These are phyloP conservation scores for Hypericum androsaemum DNA, from an alignment of 345 rosid species.

Conservation along the genomic window DNA sequence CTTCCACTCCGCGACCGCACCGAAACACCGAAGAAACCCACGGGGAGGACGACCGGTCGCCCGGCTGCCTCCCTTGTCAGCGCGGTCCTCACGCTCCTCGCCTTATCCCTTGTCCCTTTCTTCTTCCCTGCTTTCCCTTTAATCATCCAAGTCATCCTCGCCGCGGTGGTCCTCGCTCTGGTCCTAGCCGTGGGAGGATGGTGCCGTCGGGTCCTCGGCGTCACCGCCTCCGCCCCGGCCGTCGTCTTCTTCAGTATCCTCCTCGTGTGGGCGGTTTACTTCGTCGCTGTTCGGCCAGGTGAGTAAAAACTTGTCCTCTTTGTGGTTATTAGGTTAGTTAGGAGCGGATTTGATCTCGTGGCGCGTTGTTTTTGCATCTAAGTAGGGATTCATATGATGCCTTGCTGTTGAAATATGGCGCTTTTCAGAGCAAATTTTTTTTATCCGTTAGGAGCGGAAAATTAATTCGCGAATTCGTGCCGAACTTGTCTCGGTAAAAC, in stretches of 20 bases:
- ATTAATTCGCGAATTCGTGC: no score
- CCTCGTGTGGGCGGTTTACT: constrained; percentile 41
- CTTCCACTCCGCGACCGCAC: constrained; percentile 9
- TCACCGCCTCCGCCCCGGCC: constrained; percentile 44
- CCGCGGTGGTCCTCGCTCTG: constrained; percentile 30
- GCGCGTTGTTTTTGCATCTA: neutral
- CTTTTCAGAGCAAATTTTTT: no score
- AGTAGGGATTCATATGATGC: no score
- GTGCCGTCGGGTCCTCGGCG: constrained; percentile 37
- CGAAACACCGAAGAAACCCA: constrained; percentile 1
- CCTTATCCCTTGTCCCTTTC: constrained; percentile 35
- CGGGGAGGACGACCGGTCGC: constrained; percentile 19
- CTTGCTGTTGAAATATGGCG: no score
- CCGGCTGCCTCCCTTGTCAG: constrained; percentile 25
- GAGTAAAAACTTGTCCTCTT: neutral
- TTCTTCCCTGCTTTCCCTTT: constrained; percentile 32
- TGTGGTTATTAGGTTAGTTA: neutral
- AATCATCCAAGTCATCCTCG: constrained; percentile 26
- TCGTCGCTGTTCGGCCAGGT: constrained; percentile 37
- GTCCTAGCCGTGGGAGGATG: constrained; percentile 33
- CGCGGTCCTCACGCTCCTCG: constrained; percentile 33
- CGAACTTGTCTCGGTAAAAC: no score
- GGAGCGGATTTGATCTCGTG: neutral
- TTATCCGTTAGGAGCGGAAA: no score
- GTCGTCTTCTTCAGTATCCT: constrained; percentile 34